A percentile compares a stretch with the other conserved stretches of the same genome.
These are phyloP conservation scores for Ophiosphaerella narmari DNA, from an alignment of 2,329 filamentous ascomycete species.

Conservation along the genomic window DNA sequence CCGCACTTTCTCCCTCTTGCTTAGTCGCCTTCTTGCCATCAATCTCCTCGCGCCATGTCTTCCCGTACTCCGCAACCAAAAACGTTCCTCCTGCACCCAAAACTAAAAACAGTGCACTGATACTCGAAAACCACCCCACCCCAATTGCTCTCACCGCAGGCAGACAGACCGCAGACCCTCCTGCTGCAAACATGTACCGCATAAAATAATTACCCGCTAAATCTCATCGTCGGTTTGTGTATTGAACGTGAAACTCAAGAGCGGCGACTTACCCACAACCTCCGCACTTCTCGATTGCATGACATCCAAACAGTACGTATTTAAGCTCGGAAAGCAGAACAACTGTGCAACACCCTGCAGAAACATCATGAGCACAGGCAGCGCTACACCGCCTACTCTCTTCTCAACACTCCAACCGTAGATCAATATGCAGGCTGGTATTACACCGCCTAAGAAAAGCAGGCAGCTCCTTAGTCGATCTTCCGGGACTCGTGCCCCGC, in stretches of 20 bases:
- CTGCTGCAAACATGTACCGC: constrained; percentile 74
- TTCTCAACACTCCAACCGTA: constrained; percentile 70
- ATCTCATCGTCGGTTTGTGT: constrained; percentile 1
- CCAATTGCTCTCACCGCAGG: constrained; percentile 76
- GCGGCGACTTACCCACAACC: constrained; percentile 58
- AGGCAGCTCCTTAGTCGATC: constrained; percentile 65
- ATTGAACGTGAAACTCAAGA: constrained; percentile 1
- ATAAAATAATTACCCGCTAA: constrained; percentile 77
- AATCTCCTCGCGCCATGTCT: constrained; percentile 58
- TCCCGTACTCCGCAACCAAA: constrained; percentile 57
- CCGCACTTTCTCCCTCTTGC: constrained; percentile 34
- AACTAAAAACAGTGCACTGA: constrained; percentile 64
- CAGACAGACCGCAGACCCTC: constrained; percentile 71
- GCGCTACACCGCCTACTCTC: constrained; percentile 58
- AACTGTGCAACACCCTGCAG: constrained; percentile 74
- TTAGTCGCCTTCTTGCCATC: constrained; percentile 54
- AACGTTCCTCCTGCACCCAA: constrained; percentile 52
- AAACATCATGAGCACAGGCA: constrained; percentile 76
- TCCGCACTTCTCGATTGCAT: constrained; percentile 74
- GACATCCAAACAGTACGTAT: constrained; percentile 82
- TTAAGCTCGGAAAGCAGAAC: constrained; percentile 75
- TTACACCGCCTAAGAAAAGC: constrained; percentile 60
- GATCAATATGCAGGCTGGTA: constrained; percentile 67
- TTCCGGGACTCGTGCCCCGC: constrained; percentile 67
- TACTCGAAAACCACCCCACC: constrained; percentile 80